Base-by-base conservation (phyloP, 371 early-diverging fungal species). In the Mortierella sp. region DNA sequence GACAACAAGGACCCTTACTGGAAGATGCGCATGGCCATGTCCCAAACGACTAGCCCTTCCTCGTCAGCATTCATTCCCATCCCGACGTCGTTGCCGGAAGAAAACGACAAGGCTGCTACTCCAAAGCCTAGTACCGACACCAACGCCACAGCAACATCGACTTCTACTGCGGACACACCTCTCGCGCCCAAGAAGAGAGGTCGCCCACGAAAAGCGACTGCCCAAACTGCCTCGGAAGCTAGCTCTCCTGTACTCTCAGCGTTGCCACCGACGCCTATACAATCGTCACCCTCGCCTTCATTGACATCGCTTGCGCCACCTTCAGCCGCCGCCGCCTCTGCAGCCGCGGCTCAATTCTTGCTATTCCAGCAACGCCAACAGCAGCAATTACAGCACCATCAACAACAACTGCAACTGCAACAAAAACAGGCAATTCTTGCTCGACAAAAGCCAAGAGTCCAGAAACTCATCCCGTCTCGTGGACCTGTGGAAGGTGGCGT, bases 401-500 rank as follows among this genome's bases (percentile, higher is more conserved):
- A 84, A 48, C 84, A 84, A 24, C 88, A 80, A 50, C 34, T 84
- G 16, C 88, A 84, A 42, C 84, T 78, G 55, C 88, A 84, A 47
- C 88, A 82, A 52, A 80, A 86, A 58, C 87, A 86, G 31, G 88
- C 88, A 11, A 84, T 88, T 34, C 60, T 84, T 21, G 84, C 84
- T 34, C 78, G 78, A 47, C 82, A 88, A 71, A 79, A 80, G 52
- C 80, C 88, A 14, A 74, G 87, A 52, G 76, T 95, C 14, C 91
- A 93, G 47, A 93, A 94, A 52, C 82, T 95, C 44, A 91, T 93
- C 31, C 96, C 96, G 3, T 85, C 91, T 9, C 93, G 95, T 77
- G 97, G 97, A 0, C 96, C 97, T 0, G 91, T 95, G 10, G 93
- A 91, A 76, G 97, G 97, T 48, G 97, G 97, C 5, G 83, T 92